Base-by-base conservation (phyloP, 495 filamentous ascomycete genomes). In the Trichoderma orchidacearum region DNA sequence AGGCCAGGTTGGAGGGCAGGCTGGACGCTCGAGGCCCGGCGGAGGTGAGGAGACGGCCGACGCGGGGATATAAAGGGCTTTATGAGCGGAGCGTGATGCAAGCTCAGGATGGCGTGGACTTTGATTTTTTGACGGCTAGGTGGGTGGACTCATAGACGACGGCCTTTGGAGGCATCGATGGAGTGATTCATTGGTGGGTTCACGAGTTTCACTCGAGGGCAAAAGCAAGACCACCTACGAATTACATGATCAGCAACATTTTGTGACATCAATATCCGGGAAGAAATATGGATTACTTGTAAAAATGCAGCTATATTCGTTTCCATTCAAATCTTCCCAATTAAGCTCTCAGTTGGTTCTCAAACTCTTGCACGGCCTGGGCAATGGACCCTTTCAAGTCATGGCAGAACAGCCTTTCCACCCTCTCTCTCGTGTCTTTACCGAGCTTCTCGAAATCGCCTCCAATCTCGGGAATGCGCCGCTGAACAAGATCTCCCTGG, bases 81-180 rank as follows among this genome's bases (percentile, higher is more conserved):
- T 86, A 84, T 69, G 76, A 81, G 72, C 70, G 78, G 54, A 73
- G 74, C 53, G 83, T 86, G 3, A 84, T 83, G 45, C 79, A 83
- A 63, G 82, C 83, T 2, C 75, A 85, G 61, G 63, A 80, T 7
- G 82, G 83, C 1, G 80, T 72, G 3, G 83, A 86, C 61, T 86
- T 86, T 64, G 78, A 79, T 59, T 86, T 86, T 60, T 63, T 86
- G 28, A 75, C 74, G 1, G 82, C 82, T 23, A 65, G 61, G 11
- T 72, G 74, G 28, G 41, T 11, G 1, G 21, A 11, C 27, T 11
- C 2, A 27, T 48, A 11, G 27, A 41, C 32, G 32, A 2, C 0
- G 11, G 2, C 4, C 11, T n/a, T 35, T 35, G 3, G 32, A 35
- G 3, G 12, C n/a, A 35, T 35, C 3, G n/a, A n/a, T n/a, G n/a